A percentile compares a stretch with the other conserved stretches of the same genome.
These are phyloP conservation scores for Paramarasmius palmivorus DNA, from an alignment of 1,284 basidiomycete genomes.

Conservation along the genomic window DNA sequence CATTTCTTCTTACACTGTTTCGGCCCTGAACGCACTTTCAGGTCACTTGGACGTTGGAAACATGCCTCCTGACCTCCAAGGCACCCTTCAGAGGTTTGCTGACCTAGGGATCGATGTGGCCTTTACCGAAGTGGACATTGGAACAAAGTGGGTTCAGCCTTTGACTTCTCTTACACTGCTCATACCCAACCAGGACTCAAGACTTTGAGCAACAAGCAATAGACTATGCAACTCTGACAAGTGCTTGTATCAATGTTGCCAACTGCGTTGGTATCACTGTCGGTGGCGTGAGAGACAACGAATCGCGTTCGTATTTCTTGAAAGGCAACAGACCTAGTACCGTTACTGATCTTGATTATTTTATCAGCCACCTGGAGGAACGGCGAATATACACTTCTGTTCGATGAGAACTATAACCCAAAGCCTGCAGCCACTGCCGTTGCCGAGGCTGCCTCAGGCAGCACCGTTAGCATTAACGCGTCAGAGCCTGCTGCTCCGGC, in stretches of 20 bases:
- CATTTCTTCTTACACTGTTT: neutral
- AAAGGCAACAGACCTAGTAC: neutral
- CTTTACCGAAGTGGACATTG: slow-evolving; percentile 20
- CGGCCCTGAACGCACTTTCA: neutral
- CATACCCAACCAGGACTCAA: neutral
- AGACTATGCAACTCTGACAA: slow-evolving; percentile 22
- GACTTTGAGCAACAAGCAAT: slow-evolving; percentile 15
- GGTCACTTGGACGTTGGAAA: slow-evolving; percentile 6
- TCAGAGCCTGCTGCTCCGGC: too few species aligned
- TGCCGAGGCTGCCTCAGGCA: too few species aligned
- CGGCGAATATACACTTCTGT: neutral
- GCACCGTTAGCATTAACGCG: too few species aligned
- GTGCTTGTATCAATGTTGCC: slow-evolving; percentile 18
- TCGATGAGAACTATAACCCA: neutral
- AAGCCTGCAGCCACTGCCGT: neutral
- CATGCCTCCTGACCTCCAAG: slow-evolving; percentile 2
- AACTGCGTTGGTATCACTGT: slow-evolving; percentile 15
- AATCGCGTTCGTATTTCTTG: neutral
- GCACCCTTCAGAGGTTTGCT: slow-evolving; percentile 8
- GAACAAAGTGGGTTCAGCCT: neutral
- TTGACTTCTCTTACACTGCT: too few species aligned
- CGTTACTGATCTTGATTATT: too few species aligned
- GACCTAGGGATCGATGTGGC: slow-evolving; percentile 18
- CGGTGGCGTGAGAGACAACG: neutral
- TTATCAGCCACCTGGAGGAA: neutral